Conservation (phyloP, 176 grass and related monocot species). For the Pontederia paniculata region DNA sequence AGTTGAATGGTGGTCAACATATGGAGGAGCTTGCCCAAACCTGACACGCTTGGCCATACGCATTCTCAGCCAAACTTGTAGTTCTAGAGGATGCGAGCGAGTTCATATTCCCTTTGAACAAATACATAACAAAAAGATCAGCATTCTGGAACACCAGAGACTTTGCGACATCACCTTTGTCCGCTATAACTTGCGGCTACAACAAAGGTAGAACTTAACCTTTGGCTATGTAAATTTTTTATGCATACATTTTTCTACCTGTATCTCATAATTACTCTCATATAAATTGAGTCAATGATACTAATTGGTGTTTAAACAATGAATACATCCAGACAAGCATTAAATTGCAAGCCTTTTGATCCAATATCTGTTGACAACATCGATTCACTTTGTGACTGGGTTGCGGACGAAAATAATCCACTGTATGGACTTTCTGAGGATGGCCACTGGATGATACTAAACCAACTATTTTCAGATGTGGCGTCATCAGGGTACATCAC, state of each 20-base stretch:
- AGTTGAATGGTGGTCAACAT: slow-evolving; percentile 94
- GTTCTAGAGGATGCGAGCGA: slow-evolving; percentile 55
- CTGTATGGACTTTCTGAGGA: slow-evolving; percentile 29
- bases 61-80: slow-evolving; percentile 90
- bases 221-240: slow-evolving; percentile 2
- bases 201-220: slow-evolving; percentile 43
- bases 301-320: background rate
- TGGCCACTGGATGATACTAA: slow-evolving; percentile 47
- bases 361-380: slow-evolving; percentile 62
- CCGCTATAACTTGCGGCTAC: slow-evolving; percentile 76
- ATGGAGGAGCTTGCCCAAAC: slow-evolving; percentile 78
- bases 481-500: slow-evolving; percentile 19
- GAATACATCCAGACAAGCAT: slow-evolving; percentile 37
- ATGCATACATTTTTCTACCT: background rate
- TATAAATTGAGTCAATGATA: background rate
- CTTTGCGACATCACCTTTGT: slow-evolving; percentile 71
- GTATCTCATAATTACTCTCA: background rate
- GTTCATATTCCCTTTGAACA: slow-evolving; percentile 52
- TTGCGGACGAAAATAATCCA: slow-evolving; percentile 42
- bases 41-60: slow-evolving; percentile 59
- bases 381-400: slow-evolving; percentile 72
- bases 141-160: slow-evolving; percentile 67
- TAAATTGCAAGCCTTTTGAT: slow-evolving; percentile 50
- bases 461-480: slow-evolving; percentile 27
- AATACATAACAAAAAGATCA: slow-evolving; percentile 64